Evolutionary conservation across 441 rosid species (phyloP), one percentile per base, ranked within the genome.

Genomic region (Raphanus hybrid): DNA sequence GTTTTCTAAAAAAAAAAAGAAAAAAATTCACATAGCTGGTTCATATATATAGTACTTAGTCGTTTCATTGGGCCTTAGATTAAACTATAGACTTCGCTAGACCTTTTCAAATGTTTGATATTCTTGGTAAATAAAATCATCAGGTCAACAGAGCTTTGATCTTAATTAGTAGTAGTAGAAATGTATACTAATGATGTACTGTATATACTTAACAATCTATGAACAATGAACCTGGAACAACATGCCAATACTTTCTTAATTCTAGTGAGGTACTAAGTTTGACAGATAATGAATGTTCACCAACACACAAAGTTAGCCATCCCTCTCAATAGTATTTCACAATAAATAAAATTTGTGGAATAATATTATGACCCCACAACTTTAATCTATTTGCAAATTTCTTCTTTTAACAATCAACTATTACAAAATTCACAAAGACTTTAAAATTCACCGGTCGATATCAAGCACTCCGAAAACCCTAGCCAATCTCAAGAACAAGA

Each of bases 401-500:
- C 45, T 54, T 64, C 74, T 14, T 48, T 26, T n/a, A 41, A 71
- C 14, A 78, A 78, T 72, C 7, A 59, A 18, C 41, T 32, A 58
- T 66, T 64, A 39, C 55, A 62, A 63, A 70, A 76, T 16, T 15
- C 8, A 71, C 62, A 29, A 35, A 11, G 14, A 58, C 15, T 48
- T 43, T 3, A n/a, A 4, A 41, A 7, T 58, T 75, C 5, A 75
- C 45, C 29, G 39, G 74, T 80, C 80, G 73, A 80, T 66, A 52
- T 76, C 77, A 62, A 80, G 80, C 55, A 71, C 35, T 71, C 86
- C 88, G 64, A 87, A 77, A 29, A 87, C 85, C 74, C 86, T 91
- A 74, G 86, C 84, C 80, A 93, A 67, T 81, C 94, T 87, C 68
- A 87, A 68, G 70, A 84, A 87, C 75, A 88, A 74, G 69, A 86